Conservation (phyloP, 2,329 filamentous ascomycete genomes). For the Peltaster fructicola region DNA sequence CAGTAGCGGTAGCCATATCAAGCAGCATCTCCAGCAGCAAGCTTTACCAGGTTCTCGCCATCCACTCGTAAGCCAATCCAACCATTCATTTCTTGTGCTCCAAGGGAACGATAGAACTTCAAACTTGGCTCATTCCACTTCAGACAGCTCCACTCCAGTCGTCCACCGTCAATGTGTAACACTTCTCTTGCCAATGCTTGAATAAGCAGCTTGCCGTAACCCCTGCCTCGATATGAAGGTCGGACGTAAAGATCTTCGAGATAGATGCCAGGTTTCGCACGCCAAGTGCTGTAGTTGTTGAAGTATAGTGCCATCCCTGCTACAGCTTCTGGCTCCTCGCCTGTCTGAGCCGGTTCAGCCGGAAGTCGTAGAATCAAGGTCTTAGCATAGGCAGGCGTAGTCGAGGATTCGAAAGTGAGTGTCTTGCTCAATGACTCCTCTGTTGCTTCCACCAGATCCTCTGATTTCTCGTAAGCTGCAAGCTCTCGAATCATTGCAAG, state of each 20-base stretch:
- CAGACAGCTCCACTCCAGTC: conserved; percentile 79
- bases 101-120: conserved; percentile 54
- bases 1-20: too few relatives aligned
- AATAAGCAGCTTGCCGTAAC: conserved; percentile 64
- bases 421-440: conserved; percentile 53
- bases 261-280: conserved; percentile 71
- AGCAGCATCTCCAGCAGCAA: conserved; percentile 33
- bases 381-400: conserved; percentile 46
- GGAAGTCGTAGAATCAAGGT: conserved; percentile 45
- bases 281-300: conserved; percentile 92
- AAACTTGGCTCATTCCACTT: conserved; percentile 90
- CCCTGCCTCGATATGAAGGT: conserved; percentile 49
- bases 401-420: conserved; percentile 52
- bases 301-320: conserved; percentile 82
- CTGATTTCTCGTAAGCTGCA: conserved; percentile 70
- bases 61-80: conserved; percentile 66
- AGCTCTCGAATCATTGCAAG: conserved; percentile 68
- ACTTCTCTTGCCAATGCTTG: conserved; percentile 65
- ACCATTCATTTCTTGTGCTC: conserved; percentile 48
- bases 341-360: conserved; percentile 23
- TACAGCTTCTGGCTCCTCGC: conserved; percentile 21
- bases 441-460: conserved; percentile 60
- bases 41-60: conserved; percentile 41
- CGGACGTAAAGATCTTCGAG: conserved; percentile 85
- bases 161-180: conserved; percentile 48